Evolutionary conservation across 306 rosid genomes (phyloP).

Genomic region (Begonia loranthoides): DNA sequence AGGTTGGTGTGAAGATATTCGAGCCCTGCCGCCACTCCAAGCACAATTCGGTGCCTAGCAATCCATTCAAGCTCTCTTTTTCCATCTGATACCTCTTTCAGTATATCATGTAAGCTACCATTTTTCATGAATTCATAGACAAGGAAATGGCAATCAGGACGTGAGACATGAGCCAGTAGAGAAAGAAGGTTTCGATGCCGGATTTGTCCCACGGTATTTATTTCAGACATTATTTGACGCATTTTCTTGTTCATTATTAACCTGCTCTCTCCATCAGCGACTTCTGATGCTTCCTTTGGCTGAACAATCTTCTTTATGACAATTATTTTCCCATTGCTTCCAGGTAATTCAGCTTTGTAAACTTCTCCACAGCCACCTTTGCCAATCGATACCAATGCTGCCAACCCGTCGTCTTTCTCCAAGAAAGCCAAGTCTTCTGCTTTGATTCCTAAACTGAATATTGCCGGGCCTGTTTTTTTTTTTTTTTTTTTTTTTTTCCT

Average conservation of each 20-base stretch:
- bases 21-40: slow-evolving; percentile 72
- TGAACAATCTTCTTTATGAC: slow-evolving; percentile 76
- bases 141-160: slow-evolving; percentile 72
- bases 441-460: slow-evolving; percentile 53
- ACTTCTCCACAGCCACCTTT: slow-evolving; percentile 76
- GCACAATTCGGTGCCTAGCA: slow-evolving; percentile 44
- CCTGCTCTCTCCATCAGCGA: slow-evolving; percentile 58
- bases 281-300: slow-evolving; percentile 47
- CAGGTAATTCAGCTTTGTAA: slow-evolving; percentile 64
- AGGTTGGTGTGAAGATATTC: slow-evolving; percentile 74
- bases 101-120: slow-evolving; percentile 61
- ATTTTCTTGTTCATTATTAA: slow-evolving; percentile 43
- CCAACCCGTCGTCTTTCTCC: slow-evolving; percentile 61
- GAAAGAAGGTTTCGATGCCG: slow-evolving; percentile 78
- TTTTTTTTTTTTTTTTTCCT: too few relatives aligned
- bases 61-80: slow-evolving; percentile 44
- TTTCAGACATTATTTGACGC: slow-evolving; percentile 77
- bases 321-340: slow-evolving; percentile 46
- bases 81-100: slow-evolving; percentile 23
- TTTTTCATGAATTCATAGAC: slow-evolving; percentile 91
- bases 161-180: slow-evolving; percentile 60
- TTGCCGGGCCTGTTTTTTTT: slow-evolving; percentile 41
- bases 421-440: slow-evolving; percentile 65
- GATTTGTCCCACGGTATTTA: slow-evolving; percentile 73
- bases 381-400: slow-evolving; percentile 49